Evolutionary conservation across 768 basidiomycete genomes (phyloP).

Genomic region (Suillus subluteus): DNA sequence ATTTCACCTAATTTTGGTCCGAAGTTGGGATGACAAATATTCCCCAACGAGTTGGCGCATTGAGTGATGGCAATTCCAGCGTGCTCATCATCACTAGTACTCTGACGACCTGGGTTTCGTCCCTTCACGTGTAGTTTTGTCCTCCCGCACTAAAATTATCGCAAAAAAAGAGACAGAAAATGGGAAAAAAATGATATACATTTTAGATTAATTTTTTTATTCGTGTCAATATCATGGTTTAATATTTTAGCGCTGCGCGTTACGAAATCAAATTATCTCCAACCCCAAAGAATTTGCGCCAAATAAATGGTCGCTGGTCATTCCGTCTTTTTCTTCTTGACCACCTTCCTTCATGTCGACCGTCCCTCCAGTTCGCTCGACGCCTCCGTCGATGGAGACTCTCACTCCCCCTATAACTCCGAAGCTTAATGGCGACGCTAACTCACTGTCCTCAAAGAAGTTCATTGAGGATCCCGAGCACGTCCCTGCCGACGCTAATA

Average conservation of each 20-base stretch:
- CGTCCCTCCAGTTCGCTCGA: slow-evolving; percentile 23
- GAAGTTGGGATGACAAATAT: not conserved
- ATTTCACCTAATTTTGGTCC: not conserved
- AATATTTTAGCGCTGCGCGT: slow-evolving; percentile 3
- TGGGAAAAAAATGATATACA: not conserved
- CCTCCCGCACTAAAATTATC: not conserved
- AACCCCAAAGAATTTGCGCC: slow-evolving; percentile 39
- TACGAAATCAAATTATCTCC: slow-evolving; percentile 6
- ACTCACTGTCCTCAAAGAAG: not conserved
- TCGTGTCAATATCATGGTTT: not conserved
- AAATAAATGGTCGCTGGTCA: slow-evolving; percentile 20
- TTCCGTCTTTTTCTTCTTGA: slow-evolving; percentile 25
- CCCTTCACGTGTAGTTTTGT: not conserved
- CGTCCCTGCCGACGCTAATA: slow-evolving; percentile 54
- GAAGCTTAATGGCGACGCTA: not conserved
- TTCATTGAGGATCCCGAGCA: slow-evolving; percentile 33
- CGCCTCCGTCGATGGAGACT: slow-evolving; percentile 22
- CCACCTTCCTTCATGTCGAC: slow-evolving; percentile 31
- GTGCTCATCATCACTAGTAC: not conserved
- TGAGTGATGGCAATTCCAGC: not conserved
- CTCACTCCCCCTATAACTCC: slow-evolving; percentile 13
- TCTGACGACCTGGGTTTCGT: not conserved
- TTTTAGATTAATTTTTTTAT: not conserved
- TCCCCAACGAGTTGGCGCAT: not conserved
- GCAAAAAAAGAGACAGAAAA: not conserved